Evolutionary conservation across 805 yeast species (phyloP), one percentile per base, ranked within the genome.

Genomic region (Yarrowia hollandica): DNA sequence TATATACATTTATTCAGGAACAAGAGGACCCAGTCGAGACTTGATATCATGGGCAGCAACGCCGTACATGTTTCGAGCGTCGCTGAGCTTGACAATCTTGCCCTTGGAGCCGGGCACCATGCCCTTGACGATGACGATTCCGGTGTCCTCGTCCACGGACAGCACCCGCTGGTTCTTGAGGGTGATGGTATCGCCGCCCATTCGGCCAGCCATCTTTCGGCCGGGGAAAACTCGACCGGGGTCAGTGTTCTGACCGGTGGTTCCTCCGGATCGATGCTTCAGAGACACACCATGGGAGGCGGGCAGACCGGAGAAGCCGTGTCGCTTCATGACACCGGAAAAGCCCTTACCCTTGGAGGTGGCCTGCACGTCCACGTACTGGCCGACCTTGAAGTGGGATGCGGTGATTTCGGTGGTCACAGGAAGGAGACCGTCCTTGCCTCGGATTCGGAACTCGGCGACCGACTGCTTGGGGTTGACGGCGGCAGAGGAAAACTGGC

Each of bases 151-250:
- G 70, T 88, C 91, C 10, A 85, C 85, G 69, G 86, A 87, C 68
- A 94, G 76, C 19, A 94, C 85, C 69, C 84, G 79, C 22, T 84
- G 78, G 71, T 90, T 91, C 71, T 84, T 87, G 22, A 83, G 81
- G 3, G 98, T 92, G 62, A 82, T 80, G 65, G 77, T 78, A 59
- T 81, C 78, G 62, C 82, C 85, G 65, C 99, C 99, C 94, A 91
- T 86, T 72, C 88, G 88, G 64, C 99, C 99, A 33, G 98, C 96
- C 99, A 94, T 92, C 75, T 90, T 92, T 76, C 89, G 91, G 21
- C 97, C 98, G 14, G 97, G 98, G 63, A 90, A 77, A 57, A 90
- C 89, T 77, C 99, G 87, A 68, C 96, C 97, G 12, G 99, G 99
- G 63, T 89, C 86, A 65, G 94, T 96, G 69, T 88, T 88, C 72